A percentile compares a stretch with the other conserved stretches of the same genome.
phyloP scores from a whole-genome alignment of 257 asterid species.

The Dorcoceras hygrometricum region DNA sequence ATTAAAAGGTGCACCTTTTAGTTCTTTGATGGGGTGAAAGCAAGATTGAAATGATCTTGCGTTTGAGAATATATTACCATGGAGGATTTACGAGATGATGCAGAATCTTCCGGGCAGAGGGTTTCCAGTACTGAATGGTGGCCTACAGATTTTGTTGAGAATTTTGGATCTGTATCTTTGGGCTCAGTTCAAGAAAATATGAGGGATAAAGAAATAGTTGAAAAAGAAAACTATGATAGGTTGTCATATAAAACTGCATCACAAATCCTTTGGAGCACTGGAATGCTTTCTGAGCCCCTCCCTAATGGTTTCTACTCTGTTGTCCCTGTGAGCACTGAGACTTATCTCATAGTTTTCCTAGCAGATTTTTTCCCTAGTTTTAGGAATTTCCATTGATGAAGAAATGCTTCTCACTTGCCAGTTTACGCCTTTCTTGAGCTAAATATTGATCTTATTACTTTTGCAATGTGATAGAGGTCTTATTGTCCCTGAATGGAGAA shows the following conservation, averaged over 20 bases:
- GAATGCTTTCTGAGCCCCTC: constrained; percentile 79
- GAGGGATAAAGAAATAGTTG: constrained; percentile 41
- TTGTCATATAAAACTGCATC: constrained; percentile 61
- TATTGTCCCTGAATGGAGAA: not conserved
- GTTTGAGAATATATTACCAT: constrained; percentile 39
- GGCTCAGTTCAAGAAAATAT: constrained; percentile 43
- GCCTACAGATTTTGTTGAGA: constrained; percentile 66
- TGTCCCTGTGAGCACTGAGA: constrained; percentile 70
- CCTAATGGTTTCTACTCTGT: constrained; percentile 96
- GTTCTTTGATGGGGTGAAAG: constrained; percentile 36
- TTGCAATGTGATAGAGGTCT: not conserved
- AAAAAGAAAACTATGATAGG: constrained; percentile 43
- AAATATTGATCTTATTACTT: not conserved
- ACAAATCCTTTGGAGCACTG: constrained; percentile 86
- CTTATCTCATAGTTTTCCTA: constrained; percentile 21
- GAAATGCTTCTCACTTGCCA: constrained; percentile 4
- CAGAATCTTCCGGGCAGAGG: constrained; percentile 59
- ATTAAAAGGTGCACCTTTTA: constrained; percentile 24
- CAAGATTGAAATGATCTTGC: constrained; percentile 37
- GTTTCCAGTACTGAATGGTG: constrained; percentile 61
- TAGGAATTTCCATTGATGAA: constrained; percentile 2
- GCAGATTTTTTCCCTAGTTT: constrained; percentile 19
- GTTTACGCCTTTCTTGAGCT: not conserved
- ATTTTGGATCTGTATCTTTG: constrained; percentile 74
- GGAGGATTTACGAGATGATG: constrained; percentile 63